A percentile compares a stretch with the other conserved stretches of the same genome.
phyloP scores from a whole-genome alignment of 2,329 filamentous ascomycete genomes.

The Trichoderma aggressivum region DNA sequence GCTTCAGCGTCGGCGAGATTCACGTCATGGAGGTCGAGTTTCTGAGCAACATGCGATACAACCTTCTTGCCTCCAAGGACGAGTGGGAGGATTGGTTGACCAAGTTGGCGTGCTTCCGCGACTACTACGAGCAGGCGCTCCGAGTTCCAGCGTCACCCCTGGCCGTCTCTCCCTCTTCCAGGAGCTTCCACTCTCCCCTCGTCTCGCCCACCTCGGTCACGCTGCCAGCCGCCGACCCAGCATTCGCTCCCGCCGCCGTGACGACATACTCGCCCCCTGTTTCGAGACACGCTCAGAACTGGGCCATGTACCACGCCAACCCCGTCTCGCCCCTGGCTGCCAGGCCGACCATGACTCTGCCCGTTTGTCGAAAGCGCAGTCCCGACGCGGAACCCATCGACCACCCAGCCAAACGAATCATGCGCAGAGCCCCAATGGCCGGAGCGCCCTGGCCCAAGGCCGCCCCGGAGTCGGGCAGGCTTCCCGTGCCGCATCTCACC shows the following conservation, averaged over 20 bases:
- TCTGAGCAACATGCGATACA: conserved; percentile 96
- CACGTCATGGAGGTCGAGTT: conserved; percentile 99
- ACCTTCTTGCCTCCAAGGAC: conserved; percentile 77
- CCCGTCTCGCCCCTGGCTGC: conserved; percentile 47
- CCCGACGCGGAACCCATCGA: conserved; percentile 49
- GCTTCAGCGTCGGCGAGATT: conserved; percentile 89
- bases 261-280: conserved; percentile 42
- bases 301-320: conserved; percentile 39
- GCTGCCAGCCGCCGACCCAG: conserved; percentile 30
- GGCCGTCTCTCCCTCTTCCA: conserved; percentile 35
- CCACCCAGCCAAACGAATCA: conserved; percentile 52
- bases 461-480: conserved; percentile 38
- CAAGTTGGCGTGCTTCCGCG: conserved; percentile 76
- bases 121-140: conserved; percentile 73
- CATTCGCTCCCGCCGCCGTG: conserved; percentile 33
- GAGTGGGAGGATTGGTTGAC: conserved; percentile 87
- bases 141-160: conserved; percentile 39
- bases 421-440: conserved; percentile 24
- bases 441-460: conserved; percentile 24
- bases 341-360: conserved; percentile 43
- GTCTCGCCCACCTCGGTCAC: conserved; percentile 45
- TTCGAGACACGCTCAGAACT: conserved; percentile 36
- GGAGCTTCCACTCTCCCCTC: conserved; percentile 43
- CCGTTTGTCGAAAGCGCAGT: conserved; percentile 47
- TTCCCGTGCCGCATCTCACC: conserved; percentile 70